These are phyloP conservation scores for Hypoxylon sp. DNA, from an alignment of 2,329 filamentous ascomycete genomes.

Conservation along the genomic window DNA sequence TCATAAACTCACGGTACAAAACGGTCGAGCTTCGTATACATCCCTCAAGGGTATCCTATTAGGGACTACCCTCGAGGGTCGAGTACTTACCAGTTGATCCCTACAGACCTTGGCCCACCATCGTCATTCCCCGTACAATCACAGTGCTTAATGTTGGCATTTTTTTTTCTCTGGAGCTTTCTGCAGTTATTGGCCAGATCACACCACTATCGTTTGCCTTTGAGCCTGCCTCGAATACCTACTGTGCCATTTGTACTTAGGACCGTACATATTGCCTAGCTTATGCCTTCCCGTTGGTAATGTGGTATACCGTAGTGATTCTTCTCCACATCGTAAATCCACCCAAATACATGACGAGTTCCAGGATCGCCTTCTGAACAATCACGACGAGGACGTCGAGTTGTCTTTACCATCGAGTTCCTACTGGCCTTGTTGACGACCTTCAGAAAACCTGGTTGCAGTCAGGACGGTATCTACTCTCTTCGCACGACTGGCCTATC, in stretches of 20 bases:
- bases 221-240: conserved; percentile 34
- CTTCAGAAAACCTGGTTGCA: conserved; percentile 31
- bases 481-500: conserved; percentile 38
- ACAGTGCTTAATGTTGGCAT: conserved; percentile 48
- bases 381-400: conserved; percentile 42
- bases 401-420: conserved; percentile 35
- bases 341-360: conserved; percentile 47
- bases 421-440: conserved; percentile 31
- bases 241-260: conserved; percentile 46
- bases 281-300: conserved; percentile 45
- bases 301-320: conserved; percentile 46
- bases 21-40: conserved; percentile 45
- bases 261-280: conserved; percentile 46
- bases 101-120: conserved; percentile 46
- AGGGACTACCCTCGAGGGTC: conserved; percentile 43
- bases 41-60: conserved; percentile 38
- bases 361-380: conserved; percentile 42
- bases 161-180: conserved; percentile 43
- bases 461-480: conserved; percentile 31
- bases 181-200: conserved; percentile 46
- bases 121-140: conserved; percentile 50
- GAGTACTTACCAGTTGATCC: conserved; percentile 48
- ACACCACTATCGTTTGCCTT: conserved; percentile 47
- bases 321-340: conserved; percentile 49
- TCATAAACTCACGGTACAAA: conserved; percentile 45